Base-by-base conservation (phyloP, 2,329 filamentous ascomycete genomes). In the Cadophora sp. region DNA sequence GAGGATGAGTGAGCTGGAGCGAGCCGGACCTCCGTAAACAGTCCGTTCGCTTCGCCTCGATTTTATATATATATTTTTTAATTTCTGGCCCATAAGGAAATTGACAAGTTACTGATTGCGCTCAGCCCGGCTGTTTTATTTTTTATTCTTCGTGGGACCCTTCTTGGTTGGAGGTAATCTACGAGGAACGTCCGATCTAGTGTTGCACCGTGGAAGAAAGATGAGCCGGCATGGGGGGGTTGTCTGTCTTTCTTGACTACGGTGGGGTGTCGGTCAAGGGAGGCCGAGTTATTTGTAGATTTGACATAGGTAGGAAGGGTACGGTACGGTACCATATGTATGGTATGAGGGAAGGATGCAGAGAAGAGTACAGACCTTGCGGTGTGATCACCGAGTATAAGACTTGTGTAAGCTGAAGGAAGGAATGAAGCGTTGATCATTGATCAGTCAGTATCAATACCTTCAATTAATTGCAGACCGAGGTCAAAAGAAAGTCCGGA, bases 1-100 rank as follows among this genome's bases (percentile, higher is more conserved):
- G 20, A n/a, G 18, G 55, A 45, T 59, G 55, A 18, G 22, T 45
- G 56, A 59, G 56, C 56, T 59, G n/a, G n/a, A 59, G 56, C 56
- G 27, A 59, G 56, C 56, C 56, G 56, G 53, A 56, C 56, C 24
- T 59, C 56, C 20, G 56, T 45, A 43, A 30, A 45, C 20, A 30
- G 56, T 59, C 39, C 56, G 2, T 39, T 39, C 36, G 36, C 36
- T 39, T 39, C 36, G 36, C 3, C 6, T 30, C 4, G 3, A 6
- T 4, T 24, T 20, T 24, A 50, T 24, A 4, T 11, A 20, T 11
- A 9, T 9, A 13, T 22, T 24, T n/a, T 14, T n/a, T 7, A 51
- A 5, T 30, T 27, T 27, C 3, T 27, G 6, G n/a, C 8, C 33
- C 27, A 55, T 55, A 55, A 9, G 20, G 14, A 56, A 39, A 36